Base-by-base conservation (phyloP, 345 rosid genomes). In the Crucihimalaya himalaica region DNA sequence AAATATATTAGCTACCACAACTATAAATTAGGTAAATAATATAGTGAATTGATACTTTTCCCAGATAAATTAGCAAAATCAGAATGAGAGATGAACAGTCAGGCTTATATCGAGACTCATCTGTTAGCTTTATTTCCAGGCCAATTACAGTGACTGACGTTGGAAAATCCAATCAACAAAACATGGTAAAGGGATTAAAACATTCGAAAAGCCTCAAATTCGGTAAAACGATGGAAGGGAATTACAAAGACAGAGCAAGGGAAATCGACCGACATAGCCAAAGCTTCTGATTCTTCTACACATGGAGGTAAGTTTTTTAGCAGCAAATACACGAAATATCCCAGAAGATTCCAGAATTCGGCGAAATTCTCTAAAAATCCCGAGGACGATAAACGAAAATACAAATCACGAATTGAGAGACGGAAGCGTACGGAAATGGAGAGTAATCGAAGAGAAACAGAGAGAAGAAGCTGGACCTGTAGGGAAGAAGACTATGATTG, bases 381-480 rank as follows among this genome's bases (percentile, higher is more conserved):
- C 10, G 6, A 46, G 9, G 20, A 32, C 19, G 27, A 6, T 20
- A 20, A 23, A 58, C 28, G 37, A 59, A 59, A 59, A 59, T 35
- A 19, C 54, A 43, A 55, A 42, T 21, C 15, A 37, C 34, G 58
- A 27, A 5, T 25, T 53, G 27, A 32, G 34, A 31, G 31, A 25
- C 5, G 39, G 21, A 63, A 23, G 25, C 6, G 18, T 23, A 23
- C 18, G 35, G 13, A 27, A 14, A 14, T 14, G 3, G 5, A 28
- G 35, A 28, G 35, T 1, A 34, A 45, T 10, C 5, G 39, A 40
- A 53, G 39, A 68, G 2, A n/a, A 0, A 55, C 6, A 56, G 74
- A 35, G 70, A 48, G 57, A 32, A 4, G 43, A 31, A 25, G 34
- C 50, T 16, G 4, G 10, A 66, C 71, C 71, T 66, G 60, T 21